These are phyloP conservation scores for Termitomyces sp. DNA, from an alignment of 768 basidiomycete genomes.

Conservation along the genomic window DNA sequence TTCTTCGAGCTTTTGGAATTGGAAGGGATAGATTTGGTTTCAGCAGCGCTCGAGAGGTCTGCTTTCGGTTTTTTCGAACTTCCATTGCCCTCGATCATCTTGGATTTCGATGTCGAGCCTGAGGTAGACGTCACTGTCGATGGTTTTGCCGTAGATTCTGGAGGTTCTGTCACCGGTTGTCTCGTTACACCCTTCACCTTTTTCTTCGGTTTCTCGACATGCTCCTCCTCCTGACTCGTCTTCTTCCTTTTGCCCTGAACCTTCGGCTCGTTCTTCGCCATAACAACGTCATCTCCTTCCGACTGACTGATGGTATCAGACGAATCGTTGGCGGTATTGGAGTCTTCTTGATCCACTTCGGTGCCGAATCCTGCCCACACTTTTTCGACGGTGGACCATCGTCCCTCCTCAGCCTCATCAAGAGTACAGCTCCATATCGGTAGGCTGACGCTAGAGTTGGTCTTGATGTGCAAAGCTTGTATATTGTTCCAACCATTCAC, in stretches of 20 bases:
- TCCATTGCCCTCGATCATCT: too few species aligned
- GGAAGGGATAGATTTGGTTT: not conserved
- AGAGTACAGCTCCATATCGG: constrained; percentile 88
- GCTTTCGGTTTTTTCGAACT: not conserved
- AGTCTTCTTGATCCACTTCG: not conserved
- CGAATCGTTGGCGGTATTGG: not conserved
- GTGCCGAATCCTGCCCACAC: not conserved
- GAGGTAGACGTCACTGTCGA: not conserved
- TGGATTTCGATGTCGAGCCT: too few species aligned
- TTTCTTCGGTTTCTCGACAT: constrained; percentile 41
- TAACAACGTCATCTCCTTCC: not conserved
- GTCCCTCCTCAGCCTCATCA: constrained; percentile 51
- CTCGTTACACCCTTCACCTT: constrained; percentile 32
- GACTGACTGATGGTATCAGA: not conserved
- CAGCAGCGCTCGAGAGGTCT: not conserved
- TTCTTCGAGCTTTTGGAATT: not conserved
- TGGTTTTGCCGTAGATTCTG: not conserved
- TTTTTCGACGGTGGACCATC: constrained; percentile 41
- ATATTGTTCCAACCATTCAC: constrained; percentile 89
- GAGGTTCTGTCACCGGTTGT: constrained; percentile 8
- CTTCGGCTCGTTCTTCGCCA: not conserved
- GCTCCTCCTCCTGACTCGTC: constrained; percentile 23
- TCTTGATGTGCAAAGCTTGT: constrained; percentile 87
- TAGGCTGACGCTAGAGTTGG: constrained; percentile 75
- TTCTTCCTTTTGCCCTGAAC: constrained; percentile 15